Base-by-base conservation (phyloP, 331 rosid genomes). In the Malus hybrid region DNA sequence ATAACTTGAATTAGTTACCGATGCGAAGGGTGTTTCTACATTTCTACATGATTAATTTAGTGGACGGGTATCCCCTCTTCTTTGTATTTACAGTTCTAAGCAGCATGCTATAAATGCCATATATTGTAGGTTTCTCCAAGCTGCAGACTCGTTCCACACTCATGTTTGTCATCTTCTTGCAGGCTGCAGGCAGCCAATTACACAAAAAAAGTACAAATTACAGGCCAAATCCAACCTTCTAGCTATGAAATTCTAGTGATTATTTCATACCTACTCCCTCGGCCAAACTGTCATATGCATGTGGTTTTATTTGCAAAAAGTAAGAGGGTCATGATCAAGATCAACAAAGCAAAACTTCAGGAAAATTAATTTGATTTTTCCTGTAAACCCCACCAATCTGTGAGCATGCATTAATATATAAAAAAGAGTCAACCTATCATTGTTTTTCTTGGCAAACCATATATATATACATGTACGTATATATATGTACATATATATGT, bases 221-320 rank as follows among this genome's bases (percentile, higher is more conserved):
- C 36, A 27, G 2, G 66, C 46, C 46, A 42, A 42, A 42, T 10
- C 46, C 13, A 55, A 56, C 65, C 52, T 55, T 31, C 34, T 71
- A 32, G 75, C 75, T 33, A 33, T 62, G 32, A 33, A 29, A 71
- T 71, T 71, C 10, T 56, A 71, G 76, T 56, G 76, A 71, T 71
- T 5, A 71, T 56, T 71, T 54, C 76, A 7, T 12, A 71, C 76
- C 66, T 71, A 71, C 52, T 57, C 34, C 62, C 66, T 16, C 16
- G 15, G 13, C 22, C 15, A 10, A 2, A 56, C 34, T 20, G 66
- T 56, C 55, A 56, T 56, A 20, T 20, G 3, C 34, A 4, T 12
- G 5, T 56, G 66, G 20, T 22, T 69, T 71, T 56, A 71, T 71
- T 6, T 56, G 55, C 36, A 57, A 71, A 55, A 62, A 61, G 50